phyloP scores from a whole-genome alignment of 2,329 filamentous ascomycete genomes.

The Verticillium dahliae region DNA sequence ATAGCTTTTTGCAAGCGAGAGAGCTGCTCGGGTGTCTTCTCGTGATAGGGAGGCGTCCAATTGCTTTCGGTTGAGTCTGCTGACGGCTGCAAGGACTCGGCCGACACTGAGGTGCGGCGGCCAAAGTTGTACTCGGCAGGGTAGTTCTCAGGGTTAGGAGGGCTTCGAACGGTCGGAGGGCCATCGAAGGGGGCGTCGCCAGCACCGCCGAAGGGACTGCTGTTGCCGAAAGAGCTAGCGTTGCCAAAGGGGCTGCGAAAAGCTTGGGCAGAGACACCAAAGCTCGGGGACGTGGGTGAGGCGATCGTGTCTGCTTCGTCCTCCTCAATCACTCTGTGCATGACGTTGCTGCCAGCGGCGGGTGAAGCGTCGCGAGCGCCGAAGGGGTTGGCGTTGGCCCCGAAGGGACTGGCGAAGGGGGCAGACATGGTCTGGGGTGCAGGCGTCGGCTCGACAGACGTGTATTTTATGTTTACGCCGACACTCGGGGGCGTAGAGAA shows the following conservation, averaged over 20 bases:
- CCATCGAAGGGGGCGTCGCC: slow-evolving; percentile 37
- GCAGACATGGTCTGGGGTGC: slow-evolving; percentile 56
- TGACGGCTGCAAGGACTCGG: slow-evolving; percentile 88
- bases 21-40: slow-evolving; percentile 78
- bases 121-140: slow-evolving; percentile 91
- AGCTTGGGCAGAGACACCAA: slow-evolving; percentile 36
- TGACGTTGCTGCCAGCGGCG: slow-evolving; percentile 28
- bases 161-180: slow-evolving; percentile 37
- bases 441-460: background rate
- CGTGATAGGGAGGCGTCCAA: slow-evolving; percentile 81
- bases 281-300: slow-evolving; percentile 63
- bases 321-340: slow-evolving; percentile 66
- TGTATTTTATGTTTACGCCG: background rate
- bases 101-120: slow-evolving; percentile 91
- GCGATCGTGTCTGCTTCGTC: slow-evolving; percentile 73
- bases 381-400: slow-evolving; percentile 66
- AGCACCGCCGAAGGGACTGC: background rate
- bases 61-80: slow-evolving; percentile 72
- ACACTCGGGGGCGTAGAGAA: background rate
- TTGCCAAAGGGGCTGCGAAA: slow-evolving; percentile 47
- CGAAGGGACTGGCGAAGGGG: slow-evolving; percentile 69
- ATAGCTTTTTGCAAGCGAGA: slow-evolving; percentile 75
- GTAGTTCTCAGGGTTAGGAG: slow-evolving; percentile 61
- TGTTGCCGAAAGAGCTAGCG: slow-evolving; percentile 15
- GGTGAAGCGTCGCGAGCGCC: slow-evolving; percentile 37